Percentiles rank a stretch among this genome's conserved stretches.
Evolutionary conservation across 306 rosid species (phyloP).

Genomic region (Phaseolus lunatus): DNA sequence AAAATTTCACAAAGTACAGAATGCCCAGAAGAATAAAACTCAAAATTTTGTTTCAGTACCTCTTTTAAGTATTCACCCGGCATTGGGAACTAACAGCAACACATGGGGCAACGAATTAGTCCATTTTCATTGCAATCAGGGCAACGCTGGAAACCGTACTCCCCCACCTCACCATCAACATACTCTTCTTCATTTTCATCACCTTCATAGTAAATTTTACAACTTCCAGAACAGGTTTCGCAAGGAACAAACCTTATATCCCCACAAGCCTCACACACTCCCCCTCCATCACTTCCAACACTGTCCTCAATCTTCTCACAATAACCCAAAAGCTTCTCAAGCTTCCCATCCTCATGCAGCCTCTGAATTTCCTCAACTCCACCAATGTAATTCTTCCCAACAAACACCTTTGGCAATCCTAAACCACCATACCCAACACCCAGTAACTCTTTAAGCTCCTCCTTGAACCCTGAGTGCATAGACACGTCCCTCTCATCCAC

Average conservation of each 20-base stretch:
- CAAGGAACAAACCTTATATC: slow-evolving; percentile 95
- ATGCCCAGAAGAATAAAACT: slow-evolving; percentile 31
- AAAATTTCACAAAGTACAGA: slow-evolving; percentile 49
- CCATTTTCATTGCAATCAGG: slow-evolving; percentile 95
- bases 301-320: slow-evolving; percentile 62
- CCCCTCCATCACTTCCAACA: slow-evolving; percentile 41
- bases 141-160: slow-evolving; percentile 86
- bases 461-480: slow-evolving; percentile 94
- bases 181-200: slow-evolving; percentile 45
- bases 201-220: slow-evolving; percentile 79
- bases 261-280: slow-evolving; percentile 87
- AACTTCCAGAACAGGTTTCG: slow-evolving; percentile 91
- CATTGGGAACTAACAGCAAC: slow-evolving; percentile 58
- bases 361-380: slow-evolving; percentile 84
- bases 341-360: slow-evolving; percentile 83
- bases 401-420: slow-evolving; percentile 78
- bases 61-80: slow-evolving; percentile 37
- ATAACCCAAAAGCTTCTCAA: slow-evolving; percentile 69
- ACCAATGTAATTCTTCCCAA: slow-evolving; percentile 72
- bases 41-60: slow-evolving; percentile 51
- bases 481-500: slow-evolving; percentile 92
- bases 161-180: slow-evolving; percentile 51
- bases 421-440: slow-evolving; percentile 46
- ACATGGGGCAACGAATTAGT: slow-evolving; percentile 76
- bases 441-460: slow-evolving; percentile 72